A percentile compares a stretch with the other conserved stretches of the same genome.
Conservation (phyloP, 2,329 filamentous ascomycete genomes). For the Hypoxylon sp. region DNA sequence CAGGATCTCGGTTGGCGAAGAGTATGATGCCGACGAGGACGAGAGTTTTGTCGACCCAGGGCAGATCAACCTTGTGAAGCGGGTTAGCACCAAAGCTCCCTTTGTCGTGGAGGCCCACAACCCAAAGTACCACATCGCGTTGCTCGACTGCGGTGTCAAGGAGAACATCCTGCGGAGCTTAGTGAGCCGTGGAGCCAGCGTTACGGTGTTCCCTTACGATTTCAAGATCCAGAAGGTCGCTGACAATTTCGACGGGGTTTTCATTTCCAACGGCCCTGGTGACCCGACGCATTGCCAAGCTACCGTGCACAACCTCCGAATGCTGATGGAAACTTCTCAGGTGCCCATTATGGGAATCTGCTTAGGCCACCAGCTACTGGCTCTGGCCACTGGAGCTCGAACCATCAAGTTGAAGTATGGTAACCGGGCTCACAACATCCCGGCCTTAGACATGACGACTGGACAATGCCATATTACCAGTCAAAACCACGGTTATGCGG, state of each 20-base stretch:
- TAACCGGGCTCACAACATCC: slow-evolving; percentile 99
- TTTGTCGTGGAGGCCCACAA: slow-evolving; percentile 91
- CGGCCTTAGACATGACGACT: slow-evolving; percentile 91
- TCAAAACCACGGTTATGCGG: slow-evolving; percentile 98
- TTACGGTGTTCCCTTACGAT: slow-evolving; percentile 95
- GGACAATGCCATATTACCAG: slow-evolving; percentile 98
- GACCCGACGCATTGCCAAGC: slow-evolving; percentile 97
- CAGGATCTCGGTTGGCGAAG: slow-evolving; percentile 93
- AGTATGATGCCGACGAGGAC: slow-evolving; percentile 98
- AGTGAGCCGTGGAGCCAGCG: slow-evolving; percentile 89
- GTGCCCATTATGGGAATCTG: slow-evolving; percentile 98
- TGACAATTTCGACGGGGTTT: slow-evolving; percentile 97
- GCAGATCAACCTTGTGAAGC: slow-evolving; percentile 95
- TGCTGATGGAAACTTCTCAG: slow-evolving; percentile 90
- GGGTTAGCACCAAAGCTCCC: slow-evolving; percentile 96
- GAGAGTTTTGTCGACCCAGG: slow-evolving; percentile 95
- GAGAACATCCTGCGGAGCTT: slow-evolving; percentile 98
- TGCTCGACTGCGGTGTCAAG: slow-evolving; percentile 99
- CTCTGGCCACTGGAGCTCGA: slow-evolving; percentile 85
- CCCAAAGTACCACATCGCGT: slow-evolving; percentile 88
- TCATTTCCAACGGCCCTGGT: slow-evolving; percentile 98
- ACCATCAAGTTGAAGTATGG: slow-evolving; percentile 99
- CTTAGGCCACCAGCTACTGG: slow-evolving; percentile 95
- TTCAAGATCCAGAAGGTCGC: slow-evolving; percentile 99
- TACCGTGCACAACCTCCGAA: slow-evolving; percentile 91